Evolutionary conservation across 257 asterid genomes (phyloP), one percentile per base, ranked within the genome.

Genomic region (Plantago major): DNA sequence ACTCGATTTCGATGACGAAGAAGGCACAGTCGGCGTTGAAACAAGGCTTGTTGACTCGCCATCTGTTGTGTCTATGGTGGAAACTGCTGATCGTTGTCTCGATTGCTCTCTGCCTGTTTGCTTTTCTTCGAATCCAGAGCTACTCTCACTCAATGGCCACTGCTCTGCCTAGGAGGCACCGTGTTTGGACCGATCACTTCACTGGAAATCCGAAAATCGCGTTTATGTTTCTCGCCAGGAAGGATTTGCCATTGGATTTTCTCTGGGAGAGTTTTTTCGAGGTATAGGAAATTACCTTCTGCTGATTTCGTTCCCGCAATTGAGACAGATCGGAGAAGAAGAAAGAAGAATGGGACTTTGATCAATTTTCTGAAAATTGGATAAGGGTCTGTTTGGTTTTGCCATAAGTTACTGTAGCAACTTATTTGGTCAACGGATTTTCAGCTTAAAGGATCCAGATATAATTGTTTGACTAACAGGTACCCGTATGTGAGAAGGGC

Each of bases 211-310:
- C 94, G 2, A 93, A 85, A 76, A 68, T 93, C 69, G 94, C 99
- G 6, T 93, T 93, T 70, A 64, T 89, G 47, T 93, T 83, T 63
- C 83, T 89, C 16, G 80, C 79, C 42, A 81, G 95, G 62, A 74
- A 78, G 14, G 75, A 78, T 71, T 79, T 89, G 77, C 97, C 95
- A 19, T 96, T 93, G 38, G 99, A 89, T 85, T 93, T 89, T 66
- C 82, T 93, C 3, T 89, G 99, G 99, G 90, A 77, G 48, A 82
- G 81, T 67, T 93, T 85, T 72, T 85, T 93, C 63, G 86, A 93
- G 99, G 99, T 93, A 33, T 33, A 7, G 6, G 40, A 33, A 4
- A 4, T 7, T 33, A 33, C 26, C 26, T 38, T 63, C 67, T 68
- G 50, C 26, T 11, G 10, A 62, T 67, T 52, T 62, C 46, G 30